Evolutionary conservation across 2,329 filamentous ascomycete species (phyloP).

Genomic region (Calonectria multiphialidica): DNA sequence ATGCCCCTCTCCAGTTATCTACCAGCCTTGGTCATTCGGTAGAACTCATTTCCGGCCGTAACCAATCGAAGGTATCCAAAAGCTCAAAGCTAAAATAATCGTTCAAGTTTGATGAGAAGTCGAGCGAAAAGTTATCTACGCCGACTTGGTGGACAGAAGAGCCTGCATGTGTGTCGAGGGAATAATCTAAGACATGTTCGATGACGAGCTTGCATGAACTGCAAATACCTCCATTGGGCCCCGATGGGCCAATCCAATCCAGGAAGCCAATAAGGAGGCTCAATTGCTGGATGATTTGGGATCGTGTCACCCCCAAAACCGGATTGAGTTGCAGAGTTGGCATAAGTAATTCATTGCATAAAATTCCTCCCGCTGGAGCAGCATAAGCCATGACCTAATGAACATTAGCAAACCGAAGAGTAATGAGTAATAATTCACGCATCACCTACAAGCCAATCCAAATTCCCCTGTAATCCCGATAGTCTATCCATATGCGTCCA

Average conservation of each 20-base stretch:
- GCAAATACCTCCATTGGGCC: constrained; percentile 61
- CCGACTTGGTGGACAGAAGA: background rate
- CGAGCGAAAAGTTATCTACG: background rate
- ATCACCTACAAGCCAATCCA: background rate
- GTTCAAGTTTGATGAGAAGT: constrained; percentile 36
- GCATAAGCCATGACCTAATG: constrained; percentile 61
- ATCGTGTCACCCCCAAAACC: constrained; percentile 48
- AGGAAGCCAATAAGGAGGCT: constrained; percentile 63
- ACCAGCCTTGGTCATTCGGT: background rate
- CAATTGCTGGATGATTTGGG: constrained; percentile 62
- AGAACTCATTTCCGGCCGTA: background rate
- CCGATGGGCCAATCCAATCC: constrained; percentile 59
- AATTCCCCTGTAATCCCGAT: background rate
- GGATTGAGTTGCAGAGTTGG: constrained; percentile 38
- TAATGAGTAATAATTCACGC: constrained; percentile 36
- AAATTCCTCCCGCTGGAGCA: constrained; percentile 60
- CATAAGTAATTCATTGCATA: constrained; percentile 61
- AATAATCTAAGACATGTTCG: constrained; percentile 62
- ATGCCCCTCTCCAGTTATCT: background rate
- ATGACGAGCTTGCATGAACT: constrained; percentile 57
- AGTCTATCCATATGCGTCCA: constrained; percentile 60
- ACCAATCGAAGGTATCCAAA: constrained; percentile 60
- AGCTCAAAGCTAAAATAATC: constrained; percentile 56
- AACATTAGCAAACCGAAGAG: constrained; percentile 49
- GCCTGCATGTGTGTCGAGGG: constrained; percentile 49